A percentile compares a stretch with the other conserved stretches of the same genome.
These are phyloP conservation scores for Penicillium bialowiezense DNA, from an alignment of 495 filamentous ascomycete species.

Conservation along the genomic window DNA sequence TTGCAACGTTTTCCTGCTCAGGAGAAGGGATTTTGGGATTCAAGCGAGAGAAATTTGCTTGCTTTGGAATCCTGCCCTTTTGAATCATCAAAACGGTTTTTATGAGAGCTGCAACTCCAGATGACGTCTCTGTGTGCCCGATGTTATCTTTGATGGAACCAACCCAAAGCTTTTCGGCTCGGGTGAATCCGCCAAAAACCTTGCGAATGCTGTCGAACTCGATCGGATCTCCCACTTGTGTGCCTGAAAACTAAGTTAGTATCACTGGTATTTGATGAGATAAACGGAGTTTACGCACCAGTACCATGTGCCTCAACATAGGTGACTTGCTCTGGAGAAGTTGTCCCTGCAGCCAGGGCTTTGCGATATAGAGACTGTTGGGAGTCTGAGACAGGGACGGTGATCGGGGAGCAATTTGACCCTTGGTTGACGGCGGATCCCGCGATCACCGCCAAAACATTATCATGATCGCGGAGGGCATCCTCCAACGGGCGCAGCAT, in stretches of 20 bases:
- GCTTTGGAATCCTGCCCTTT: slow-evolving; percentile 29
- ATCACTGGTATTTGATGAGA: no score
- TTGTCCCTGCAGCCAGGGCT: no score
- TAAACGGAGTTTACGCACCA: no score
- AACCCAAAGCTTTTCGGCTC: background rate
- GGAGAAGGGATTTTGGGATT: slow-evolving; percentile 39
- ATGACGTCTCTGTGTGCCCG: slow-evolving; percentile 16
- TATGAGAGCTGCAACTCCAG: slow-evolving; percentile 43
- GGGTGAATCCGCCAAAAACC: no score
- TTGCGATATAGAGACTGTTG: background rate
- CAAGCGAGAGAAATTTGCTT: slow-evolving; percentile 30
- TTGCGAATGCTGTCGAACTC: background rate
- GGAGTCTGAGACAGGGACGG: background rate
- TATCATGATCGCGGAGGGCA: slow-evolving; percentile 57
- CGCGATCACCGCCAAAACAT: slow-evolving; percentile 56
- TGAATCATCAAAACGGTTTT: slow-evolving; percentile 47
- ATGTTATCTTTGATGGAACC: background rate
- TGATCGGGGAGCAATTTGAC: slow-evolving; percentile 23
- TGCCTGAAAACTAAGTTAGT: no score
- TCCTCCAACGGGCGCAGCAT: slow-evolving; percentile 59
- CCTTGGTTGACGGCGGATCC: slow-evolving; percentile 25
- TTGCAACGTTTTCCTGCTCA: slow-evolving; percentile 35
- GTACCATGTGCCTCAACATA: background rate
- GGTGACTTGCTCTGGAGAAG: no score
- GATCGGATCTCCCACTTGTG: background rate